phyloP scores from a whole-genome alignment of 2,329 filamentous ascomycete species.

The Huntiella moniliformis region DNA sequence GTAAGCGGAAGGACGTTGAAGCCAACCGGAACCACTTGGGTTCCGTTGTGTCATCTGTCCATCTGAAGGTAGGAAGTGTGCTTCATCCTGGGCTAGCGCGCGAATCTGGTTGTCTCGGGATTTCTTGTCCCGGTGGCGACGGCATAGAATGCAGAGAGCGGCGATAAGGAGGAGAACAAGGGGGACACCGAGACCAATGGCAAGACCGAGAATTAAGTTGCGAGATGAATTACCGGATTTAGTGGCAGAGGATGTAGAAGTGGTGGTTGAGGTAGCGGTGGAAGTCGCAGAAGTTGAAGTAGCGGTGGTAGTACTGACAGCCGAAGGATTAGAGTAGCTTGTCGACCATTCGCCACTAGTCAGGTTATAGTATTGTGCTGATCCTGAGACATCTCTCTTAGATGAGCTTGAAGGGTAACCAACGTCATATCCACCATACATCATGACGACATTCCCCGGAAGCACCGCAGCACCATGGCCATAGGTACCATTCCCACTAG shows the following conservation, averaged over 20 bases:
- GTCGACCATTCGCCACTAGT: constrained; percentile 35
- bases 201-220: constrained; percentile 39
- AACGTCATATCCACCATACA: constrained; percentile 43
- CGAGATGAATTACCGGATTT: background rate
- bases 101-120: constrained; percentile 27
- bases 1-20: constrained; percentile 12
- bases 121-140: constrained; percentile 18
- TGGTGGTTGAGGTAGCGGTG: constrained; percentile 3
- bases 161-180: constrained; percentile 28
- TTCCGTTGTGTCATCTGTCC: constrained; percentile 19
- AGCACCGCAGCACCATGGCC: constrained; percentile 45
- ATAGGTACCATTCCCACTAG: constrained; percentile 30
- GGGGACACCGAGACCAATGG: constrained; percentile 43
- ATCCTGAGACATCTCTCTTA: constrained; percentile 18
- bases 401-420: constrained; percentile 17
- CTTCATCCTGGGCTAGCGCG: constrained; percentile 30
- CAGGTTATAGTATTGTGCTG: constrained; percentile 34
- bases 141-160: constrained; percentile 30
- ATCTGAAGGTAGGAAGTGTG: constrained; percentile 23
- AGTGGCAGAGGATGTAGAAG: no score
- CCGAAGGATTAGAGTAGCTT: constrained; percentile 22
- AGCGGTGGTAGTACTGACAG: background rate
- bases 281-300: background rate
- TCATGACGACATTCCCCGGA: constrained; percentile 50
- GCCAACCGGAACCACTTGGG: constrained; percentile 19